Conservation (phyloP, 352 stramenopile genomes). For the Phytopythium chamaehyphon region DNA sequence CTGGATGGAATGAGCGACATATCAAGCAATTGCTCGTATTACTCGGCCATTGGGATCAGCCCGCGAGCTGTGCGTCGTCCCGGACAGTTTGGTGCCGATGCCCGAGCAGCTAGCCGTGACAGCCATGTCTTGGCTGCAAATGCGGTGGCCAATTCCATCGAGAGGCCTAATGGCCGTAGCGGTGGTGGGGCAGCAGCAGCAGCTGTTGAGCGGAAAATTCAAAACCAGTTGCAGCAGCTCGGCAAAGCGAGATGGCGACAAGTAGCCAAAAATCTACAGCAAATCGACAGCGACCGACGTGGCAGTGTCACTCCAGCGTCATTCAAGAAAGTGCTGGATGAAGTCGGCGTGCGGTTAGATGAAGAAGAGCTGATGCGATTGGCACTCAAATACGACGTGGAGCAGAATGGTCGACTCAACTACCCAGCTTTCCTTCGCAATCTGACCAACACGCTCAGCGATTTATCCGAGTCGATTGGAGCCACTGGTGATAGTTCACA, state of each 20-base stretch:
- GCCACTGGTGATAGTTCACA: neutral
- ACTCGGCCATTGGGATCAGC: constrained; percentile 65
- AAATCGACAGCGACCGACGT: constrained; percentile 50
- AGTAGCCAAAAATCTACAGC: constrained; percentile 50
- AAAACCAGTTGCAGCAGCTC: constrained; percentile 41
- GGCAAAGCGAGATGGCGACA: constrained; percentile 58
- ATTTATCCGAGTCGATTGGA: constrained; percentile 7
- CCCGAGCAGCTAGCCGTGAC: constrained; percentile 22
- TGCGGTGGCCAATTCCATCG: constrained; percentile 46
- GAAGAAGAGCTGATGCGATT: constrained; percentile 61
- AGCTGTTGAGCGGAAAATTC: constrained; percentile 59
- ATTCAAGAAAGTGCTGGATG: constrained; percentile 61
- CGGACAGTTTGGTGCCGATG: constrained; percentile 8
- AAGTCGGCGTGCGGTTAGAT: constrained; percentile 45
- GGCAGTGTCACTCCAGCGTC: constrained; percentile 39
- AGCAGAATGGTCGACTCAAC: constrained; percentile 64
- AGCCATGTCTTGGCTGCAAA: constrained; percentile 33
- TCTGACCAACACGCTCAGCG: constrained; percentile 52
- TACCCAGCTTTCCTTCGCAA: constrained; percentile 63
- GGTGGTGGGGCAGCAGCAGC: constrained; percentile 27
- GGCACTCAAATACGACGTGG: constrained; percentile 73
- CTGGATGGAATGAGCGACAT: constrained; percentile 61
- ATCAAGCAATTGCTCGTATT: constrained; percentile 78
- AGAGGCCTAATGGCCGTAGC: constrained; percentile 13
- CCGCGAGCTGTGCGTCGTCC: constrained; percentile 33